Evolutionary conservation across 306 rosid species (phyloP).

Genomic region (Nissolia schottii): DNA sequence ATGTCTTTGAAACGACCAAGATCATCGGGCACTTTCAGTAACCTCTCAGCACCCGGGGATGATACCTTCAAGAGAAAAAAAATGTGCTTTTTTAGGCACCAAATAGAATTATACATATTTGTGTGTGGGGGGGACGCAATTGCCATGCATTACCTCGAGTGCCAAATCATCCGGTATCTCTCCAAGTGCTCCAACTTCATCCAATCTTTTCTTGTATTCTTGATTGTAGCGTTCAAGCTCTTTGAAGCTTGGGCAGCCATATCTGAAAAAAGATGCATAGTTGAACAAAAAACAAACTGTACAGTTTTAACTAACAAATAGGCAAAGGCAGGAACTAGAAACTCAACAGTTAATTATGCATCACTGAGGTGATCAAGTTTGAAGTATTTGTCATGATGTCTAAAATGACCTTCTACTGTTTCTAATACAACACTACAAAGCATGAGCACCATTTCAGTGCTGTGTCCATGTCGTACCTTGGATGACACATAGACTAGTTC

Average conservation of each 20-base stretch:
- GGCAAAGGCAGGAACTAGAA: not conserved
- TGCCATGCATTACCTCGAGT: slow-evolving; percentile 54
- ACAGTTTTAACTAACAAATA: not conserved
- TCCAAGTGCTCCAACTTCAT: slow-evolving; percentile 74
- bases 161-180: slow-evolving; percentile 81
- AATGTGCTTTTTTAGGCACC: slow-evolving; percentile 10
- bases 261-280: slow-evolving; percentile 40
- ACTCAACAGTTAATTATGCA: not conserved
- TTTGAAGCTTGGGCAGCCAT: slow-evolving; percentile 83
- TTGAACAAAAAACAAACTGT: slow-evolving; percentile 17
- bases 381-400: not conserved
- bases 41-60: slow-evolving; percentile 88
- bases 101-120: too few relatives aligned
- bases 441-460: too few relatives aligned
- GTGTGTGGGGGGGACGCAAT: too few relatives aligned
- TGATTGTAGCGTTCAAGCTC: slow-evolving; percentile 73
- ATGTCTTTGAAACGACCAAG: slow-evolving; percentile 64
- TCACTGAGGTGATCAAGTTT: not conserved
- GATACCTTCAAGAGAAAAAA: slow-evolving; percentile 66
- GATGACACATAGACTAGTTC: too few relatives aligned
- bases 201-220: slow-evolving; percentile 72
- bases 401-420: not conserved
- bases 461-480: too few relatives aligned
- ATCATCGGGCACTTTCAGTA: slow-evolving; percentile 78
- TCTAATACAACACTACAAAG: not conserved